phyloP scores from a whole-genome alignment of 139 green algal genomes.

The Haematococcus sp. region DNA sequence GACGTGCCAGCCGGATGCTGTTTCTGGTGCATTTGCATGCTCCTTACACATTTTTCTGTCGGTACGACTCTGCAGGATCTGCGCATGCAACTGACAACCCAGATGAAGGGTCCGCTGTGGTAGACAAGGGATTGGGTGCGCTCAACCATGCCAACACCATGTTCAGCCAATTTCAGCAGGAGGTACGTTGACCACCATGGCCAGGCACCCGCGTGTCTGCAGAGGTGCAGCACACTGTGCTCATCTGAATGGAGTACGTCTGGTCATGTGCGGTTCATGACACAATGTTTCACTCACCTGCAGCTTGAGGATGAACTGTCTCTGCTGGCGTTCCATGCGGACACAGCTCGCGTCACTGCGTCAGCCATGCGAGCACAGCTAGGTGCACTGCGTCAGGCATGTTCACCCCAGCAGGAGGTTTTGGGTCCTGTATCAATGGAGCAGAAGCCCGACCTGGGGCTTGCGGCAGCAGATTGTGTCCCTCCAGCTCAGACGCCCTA shows the following conservation, averaged over 20 bases:
- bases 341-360: neutral
- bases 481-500: neutral
- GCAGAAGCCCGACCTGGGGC: too few species aligned
- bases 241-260: neutral
- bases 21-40: too few species aligned
- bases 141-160: neutral
- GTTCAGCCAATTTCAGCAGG: conserved; percentile 8
- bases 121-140: conserved; percentile 1
- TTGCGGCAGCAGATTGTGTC: neutral
- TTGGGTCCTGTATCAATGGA: too few species aligned
- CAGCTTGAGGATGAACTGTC: conserved; percentile 20
- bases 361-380: conserved; percentile 8
- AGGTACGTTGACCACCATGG: neutral
- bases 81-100: neutral
- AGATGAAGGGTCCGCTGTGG: neutral
- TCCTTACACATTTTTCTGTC: too few species aligned
- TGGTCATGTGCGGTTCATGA: too few species aligned
- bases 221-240: neutral
- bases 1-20: too few species aligned
- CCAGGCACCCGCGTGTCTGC: too few species aligned
- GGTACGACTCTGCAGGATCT: too few species aligned
- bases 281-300: neutral
- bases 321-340: conserved; percentile 16
- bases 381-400: conserved; percentile 1
- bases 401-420: neutral